These are phyloP conservation scores for Cubamyces lactineus DNA, from an alignment of 768 basidiomycete genomes.

Conservation along the genomic window DNA sequence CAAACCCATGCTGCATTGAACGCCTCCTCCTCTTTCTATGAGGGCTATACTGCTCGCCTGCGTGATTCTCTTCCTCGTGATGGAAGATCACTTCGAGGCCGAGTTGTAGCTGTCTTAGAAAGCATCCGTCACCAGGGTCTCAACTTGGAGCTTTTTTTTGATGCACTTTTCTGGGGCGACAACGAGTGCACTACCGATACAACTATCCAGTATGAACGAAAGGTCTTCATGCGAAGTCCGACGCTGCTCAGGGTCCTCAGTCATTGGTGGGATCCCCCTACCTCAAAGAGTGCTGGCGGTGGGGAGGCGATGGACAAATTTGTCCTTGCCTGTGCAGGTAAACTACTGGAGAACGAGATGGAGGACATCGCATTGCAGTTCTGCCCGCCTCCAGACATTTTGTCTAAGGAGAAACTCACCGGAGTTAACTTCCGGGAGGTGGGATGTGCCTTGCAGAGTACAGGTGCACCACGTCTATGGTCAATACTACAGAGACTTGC, in stretches of 20 bases:
- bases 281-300: neutral
- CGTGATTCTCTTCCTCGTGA: neutral
- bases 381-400: neutral
- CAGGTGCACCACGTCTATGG: neutral
- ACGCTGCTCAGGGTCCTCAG: neutral
- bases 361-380: neutral
- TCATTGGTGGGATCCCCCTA: neutral
- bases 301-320: neutral
- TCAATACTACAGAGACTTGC: neutral
- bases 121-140: neutral
- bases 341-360: neutral
- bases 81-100: neutral
- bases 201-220: neutral
- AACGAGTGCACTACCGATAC: neutral
- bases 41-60: neutral
- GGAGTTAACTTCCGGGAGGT: neutral
- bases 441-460: neutral
- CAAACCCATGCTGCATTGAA: neutral
- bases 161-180: conserved; percentile 8
- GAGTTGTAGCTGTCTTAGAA: neutral
- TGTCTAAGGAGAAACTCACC: neutral
- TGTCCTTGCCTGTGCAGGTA: neutral
- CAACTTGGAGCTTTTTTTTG: conserved; percentile 2
- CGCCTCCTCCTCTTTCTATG: neutral
- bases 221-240: neutral